phyloP scores from a whole-genome alignment of 73 alveolate species.

The Symbiodinium natans region DNA sequence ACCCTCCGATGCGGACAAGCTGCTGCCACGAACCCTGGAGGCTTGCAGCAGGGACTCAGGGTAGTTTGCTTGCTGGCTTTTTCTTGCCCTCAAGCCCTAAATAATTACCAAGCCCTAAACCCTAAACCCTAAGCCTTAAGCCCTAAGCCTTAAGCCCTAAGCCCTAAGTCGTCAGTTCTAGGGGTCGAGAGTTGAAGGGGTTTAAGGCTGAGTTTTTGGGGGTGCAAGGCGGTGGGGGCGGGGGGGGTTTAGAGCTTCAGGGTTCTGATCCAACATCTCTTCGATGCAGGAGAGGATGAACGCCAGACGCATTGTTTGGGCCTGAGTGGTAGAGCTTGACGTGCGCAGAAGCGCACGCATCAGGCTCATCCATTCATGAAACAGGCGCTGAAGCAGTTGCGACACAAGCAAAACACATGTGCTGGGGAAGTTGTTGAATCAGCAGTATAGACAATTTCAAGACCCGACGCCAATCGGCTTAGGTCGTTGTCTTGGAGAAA shows the following conservation, averaged over 20 bases:
- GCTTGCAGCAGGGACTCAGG: not conserved
- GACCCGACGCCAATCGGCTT: too few species aligned
- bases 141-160: too few species aligned
- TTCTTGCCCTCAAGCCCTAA: not conserved
- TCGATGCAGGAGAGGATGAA: conserved; percentile 44
- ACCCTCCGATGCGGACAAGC: conserved; percentile 79
- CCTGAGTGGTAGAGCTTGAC: too few species aligned
- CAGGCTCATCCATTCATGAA: too few species aligned
- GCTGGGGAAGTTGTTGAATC: too few species aligned
- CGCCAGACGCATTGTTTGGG: conserved; percentile 40
- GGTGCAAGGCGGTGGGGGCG: not conserved
- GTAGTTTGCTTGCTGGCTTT: not conserved
- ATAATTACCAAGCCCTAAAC: not conserved
- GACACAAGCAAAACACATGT: too few species aligned
- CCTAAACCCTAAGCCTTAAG: too few species aligned
- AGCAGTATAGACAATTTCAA: not conserved
- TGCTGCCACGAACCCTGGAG: conserved; percentile 67
- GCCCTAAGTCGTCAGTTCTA: too few species aligned
- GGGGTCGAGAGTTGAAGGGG: too few species aligned
- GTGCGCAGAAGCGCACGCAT: too few species aligned
- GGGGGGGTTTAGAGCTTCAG: not conserved
- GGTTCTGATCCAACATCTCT: not conserved
- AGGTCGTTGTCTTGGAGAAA: conserved; percentile 72
- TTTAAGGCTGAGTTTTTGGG: too few species aligned
- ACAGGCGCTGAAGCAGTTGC: too few species aligned